A percentile compares a stretch with the other conserved stretches of the same genome.
These are phyloP conservation scores for Cucumis hystrix DNA, from an alignment of 306 rosid species.

Conservation along the genomic window DNA sequence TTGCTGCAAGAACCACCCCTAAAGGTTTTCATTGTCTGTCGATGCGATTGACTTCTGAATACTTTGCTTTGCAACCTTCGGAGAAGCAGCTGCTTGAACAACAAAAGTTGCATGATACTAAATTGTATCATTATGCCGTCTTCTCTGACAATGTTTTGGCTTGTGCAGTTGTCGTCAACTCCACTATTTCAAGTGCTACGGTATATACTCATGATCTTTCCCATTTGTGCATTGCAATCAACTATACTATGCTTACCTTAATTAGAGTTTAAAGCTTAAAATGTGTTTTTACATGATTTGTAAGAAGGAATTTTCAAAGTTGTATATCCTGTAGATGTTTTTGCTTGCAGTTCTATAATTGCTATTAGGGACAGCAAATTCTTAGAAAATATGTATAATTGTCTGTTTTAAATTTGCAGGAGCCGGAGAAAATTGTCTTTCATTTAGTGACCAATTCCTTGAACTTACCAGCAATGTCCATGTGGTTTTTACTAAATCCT, in stretches of 20 bases:
- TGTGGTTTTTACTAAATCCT: slow-evolving; percentile 90
- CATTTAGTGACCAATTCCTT: slow-evolving; percentile 84
- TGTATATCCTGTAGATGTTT: neutral
- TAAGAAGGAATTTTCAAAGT: neutral
- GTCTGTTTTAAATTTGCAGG: slow-evolving; percentile 27
- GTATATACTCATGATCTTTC: slow-evolving; percentile 22
- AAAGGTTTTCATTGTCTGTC: slow-evolving; percentile 95
- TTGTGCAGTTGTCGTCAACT: slow-evolving; percentile 83
- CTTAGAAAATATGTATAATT: neutral
- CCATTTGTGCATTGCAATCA: neutral
- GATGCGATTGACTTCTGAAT: slow-evolving; percentile 71
- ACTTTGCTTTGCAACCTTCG: slow-evolving; percentile 51
- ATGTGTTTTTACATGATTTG: neutral
- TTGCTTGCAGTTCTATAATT: neutral
- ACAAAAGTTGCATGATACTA: slow-evolving; percentile 45
- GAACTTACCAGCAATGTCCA: slow-evolving; percentile 77
- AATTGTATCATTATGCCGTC: slow-evolving; percentile 73
- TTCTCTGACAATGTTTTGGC: slow-evolving; percentile 96
- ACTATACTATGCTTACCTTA: neutral
- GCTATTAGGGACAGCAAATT: neutral
- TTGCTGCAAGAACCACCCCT: slow-evolving; percentile 73
- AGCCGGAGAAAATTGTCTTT: slow-evolving; percentile 65
- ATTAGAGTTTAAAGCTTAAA: neutral
- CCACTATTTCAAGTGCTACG: slow-evolving; percentile 65
- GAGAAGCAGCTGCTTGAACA: slow-evolving; percentile 48